These are phyloP conservation scores for Tolypocladium inflatum DNA, from an alignment of 2,329 filamentous ascomycete species.

Conservation along the genomic window DNA sequence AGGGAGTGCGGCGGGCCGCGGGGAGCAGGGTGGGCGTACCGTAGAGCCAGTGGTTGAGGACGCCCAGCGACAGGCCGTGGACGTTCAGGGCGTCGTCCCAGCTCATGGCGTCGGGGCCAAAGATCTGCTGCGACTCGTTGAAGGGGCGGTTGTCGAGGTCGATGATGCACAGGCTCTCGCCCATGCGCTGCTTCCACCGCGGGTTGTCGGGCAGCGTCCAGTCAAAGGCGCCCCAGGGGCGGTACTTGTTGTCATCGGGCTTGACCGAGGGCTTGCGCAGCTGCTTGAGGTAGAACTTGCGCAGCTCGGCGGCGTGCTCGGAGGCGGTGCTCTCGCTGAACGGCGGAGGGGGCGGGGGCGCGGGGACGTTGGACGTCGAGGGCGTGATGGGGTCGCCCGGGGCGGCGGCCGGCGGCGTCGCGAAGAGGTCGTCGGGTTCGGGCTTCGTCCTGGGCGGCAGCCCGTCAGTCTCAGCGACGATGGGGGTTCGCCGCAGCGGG, in stretches of 20 bases:
- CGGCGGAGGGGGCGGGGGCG: background rate
- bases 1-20: too few species aligned
- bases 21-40: slow-evolving; percentile 12
- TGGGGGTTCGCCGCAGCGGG: background rate
- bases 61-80: slow-evolving; percentile 27
- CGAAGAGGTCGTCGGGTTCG: background rate
- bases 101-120: slow-evolving; percentile 21
- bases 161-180: slow-evolving; percentile 33
- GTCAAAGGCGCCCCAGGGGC: slow-evolving; percentile 21
- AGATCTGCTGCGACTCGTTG: slow-evolving; percentile 23
- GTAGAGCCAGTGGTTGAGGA: slow-evolving; percentile 36
- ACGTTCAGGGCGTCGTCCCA: slow-evolving; percentile 23
- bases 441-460: background rate
- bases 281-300: slow-evolving; percentile 21
- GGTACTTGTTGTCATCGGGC: slow-evolving; percentile 16
- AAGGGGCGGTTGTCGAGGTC: slow-evolving; percentile 34
- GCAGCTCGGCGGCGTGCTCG: slow-evolving; percentile 10
- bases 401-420: background rate
- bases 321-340: background rate
- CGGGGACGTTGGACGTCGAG: background rate
- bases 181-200: slow-evolving; percentile 23
- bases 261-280: slow-evolving; percentile 19
- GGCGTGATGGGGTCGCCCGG: background rate
- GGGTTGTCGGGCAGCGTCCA: slow-evolving; percentile 16
- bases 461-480: background rate